Evolutionary conservation across 768 basidiomycete genomes (phyloP).

Genomic region (Russula abietina): DNA sequence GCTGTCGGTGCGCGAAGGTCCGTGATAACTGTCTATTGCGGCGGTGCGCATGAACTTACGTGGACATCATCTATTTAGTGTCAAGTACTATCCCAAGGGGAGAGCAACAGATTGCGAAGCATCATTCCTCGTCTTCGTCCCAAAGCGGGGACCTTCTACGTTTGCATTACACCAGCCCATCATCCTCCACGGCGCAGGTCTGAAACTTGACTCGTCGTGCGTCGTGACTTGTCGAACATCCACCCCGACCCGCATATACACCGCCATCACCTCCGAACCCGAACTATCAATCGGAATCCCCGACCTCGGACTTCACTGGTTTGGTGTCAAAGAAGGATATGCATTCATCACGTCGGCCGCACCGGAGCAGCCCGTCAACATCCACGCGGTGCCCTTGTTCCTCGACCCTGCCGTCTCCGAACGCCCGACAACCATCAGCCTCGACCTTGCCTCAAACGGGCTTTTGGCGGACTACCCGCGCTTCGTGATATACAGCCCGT

Average conservation of each 20-base stretch:
- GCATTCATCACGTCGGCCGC: constrained; percentile 19
- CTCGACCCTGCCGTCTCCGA: constrained; percentile 5
- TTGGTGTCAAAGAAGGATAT: constrained; percentile 19
- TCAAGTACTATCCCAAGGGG: constrained; percentile 21
- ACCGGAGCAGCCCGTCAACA: constrained; percentile 10
- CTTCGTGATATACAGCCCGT: constrained; percentile 6
- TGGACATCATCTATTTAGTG: not conserved
- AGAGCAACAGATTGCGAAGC: constrained; percentile 16
- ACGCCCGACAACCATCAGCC: not conserved
- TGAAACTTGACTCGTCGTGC: constrained; percentile 16
- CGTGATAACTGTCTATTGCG: not conserved
- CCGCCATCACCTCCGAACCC: constrained; percentile 11
- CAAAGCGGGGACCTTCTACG: constrained; percentile 12
- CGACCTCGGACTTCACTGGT: constrained; percentile 23
- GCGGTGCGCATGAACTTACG: not conserved
- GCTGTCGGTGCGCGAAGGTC: constrained; percentile 29
- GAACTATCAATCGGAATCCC: constrained; percentile 17
- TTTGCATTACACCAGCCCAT: constrained; percentile 23
- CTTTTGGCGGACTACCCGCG: constrained; percentile 7
- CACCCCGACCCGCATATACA: constrained; percentile 19
- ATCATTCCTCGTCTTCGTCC: constrained; percentile 21
- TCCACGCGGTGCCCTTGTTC: constrained; percentile 19
- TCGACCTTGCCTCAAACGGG: constrained; percentile 16
- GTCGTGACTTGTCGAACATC: constrained; percentile 11
- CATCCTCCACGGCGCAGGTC: constrained; percentile 21